Evolutionary conservation across 2,329 filamentous ascomycete genomes (phyloP).

Genomic region (Colletotrichum sp.): DNA sequence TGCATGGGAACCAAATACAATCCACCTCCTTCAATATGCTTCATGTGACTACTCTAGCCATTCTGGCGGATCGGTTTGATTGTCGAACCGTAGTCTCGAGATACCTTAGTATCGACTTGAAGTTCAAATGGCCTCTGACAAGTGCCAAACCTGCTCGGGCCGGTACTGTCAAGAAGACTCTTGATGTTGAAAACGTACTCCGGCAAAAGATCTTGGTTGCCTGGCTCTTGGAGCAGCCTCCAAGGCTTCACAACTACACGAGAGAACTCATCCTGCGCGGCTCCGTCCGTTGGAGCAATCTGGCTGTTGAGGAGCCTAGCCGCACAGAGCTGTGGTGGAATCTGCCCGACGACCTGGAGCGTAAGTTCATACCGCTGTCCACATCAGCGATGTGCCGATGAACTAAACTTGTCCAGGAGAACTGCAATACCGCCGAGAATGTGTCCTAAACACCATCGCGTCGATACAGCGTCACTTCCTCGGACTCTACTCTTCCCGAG

Average conservation of each 20-base stretch:
- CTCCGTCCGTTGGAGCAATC: constrained; percentile 61
- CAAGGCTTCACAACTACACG: constrained; percentile 65
- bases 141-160: constrained; percentile 38
- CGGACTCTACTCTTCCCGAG: constrained; percentile 69
- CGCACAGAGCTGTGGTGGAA: constrained; percentile 70
- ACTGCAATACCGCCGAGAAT: constrained; percentile 67
- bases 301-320: constrained; percentile 33
- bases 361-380: constrained; percentile 40
- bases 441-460: constrained; percentile 71
- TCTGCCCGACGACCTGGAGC: constrained; percentile 70
- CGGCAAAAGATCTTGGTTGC: constrained; percentile 74
- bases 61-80: constrained; percentile 77
- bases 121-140: constrained; percentile 60
- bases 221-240: constrained; percentile 66
- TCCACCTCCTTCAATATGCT: constrained; percentile 53
- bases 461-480: constrained; percentile 74
- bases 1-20: constrained; percentile 61
- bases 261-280: constrained; percentile 71
- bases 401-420: constrained; percentile 53
- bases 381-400: background rate
- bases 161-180: constrained; percentile 38
- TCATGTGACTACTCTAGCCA: constrained; percentile 70
- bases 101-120: constrained; percentile 54
- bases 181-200: constrained; percentile 65
- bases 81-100: constrained; percentile 60